A percentile compares a stretch with the other conserved stretches of the same genome.
Evolutionary conservation across 305 asterid genomes (phyloP).

Genomic region (Plantago coronopus): DNA sequence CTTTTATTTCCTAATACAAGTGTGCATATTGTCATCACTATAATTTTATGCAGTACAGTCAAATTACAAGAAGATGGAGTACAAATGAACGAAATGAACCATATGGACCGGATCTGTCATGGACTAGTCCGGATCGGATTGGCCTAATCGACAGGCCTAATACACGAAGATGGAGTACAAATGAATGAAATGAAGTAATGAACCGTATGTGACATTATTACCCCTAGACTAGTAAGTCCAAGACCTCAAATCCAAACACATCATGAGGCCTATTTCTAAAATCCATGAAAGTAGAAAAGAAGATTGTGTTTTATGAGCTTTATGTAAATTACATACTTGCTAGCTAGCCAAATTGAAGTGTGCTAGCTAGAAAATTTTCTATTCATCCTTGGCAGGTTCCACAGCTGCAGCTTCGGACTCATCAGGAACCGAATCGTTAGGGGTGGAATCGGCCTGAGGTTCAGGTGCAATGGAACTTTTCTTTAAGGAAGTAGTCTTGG

Average conservation of each 20-base stretch:
- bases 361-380: background rate
- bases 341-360: background rate
- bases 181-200: too few species aligned
- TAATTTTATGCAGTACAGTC: too few species aligned
- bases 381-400: constrained; percentile 1
- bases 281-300: background rate
- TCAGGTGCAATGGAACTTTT: constrained; percentile 20
- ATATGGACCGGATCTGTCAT: too few species aligned
- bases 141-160: too few species aligned
- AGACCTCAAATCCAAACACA: background rate
- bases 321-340: background rate
- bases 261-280: background rate
- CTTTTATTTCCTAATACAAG: too few species aligned
- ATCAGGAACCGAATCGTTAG: background rate
- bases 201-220: background rate
- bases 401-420: background rate
- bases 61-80: background rate
- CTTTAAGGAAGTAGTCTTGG: constrained; percentile 45
- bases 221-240: constrained; percentile 1
- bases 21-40: too few species aligned
- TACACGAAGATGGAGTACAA: background rate
- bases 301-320: background rate
- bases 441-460: background rate
- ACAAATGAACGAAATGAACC: background rate
- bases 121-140: too few species aligned